These are phyloP conservation scores for Trichoderma simmonsii DNA, from an alignment of 2,329 filamentous ascomycete genomes.

Conservation along the genomic window DNA sequence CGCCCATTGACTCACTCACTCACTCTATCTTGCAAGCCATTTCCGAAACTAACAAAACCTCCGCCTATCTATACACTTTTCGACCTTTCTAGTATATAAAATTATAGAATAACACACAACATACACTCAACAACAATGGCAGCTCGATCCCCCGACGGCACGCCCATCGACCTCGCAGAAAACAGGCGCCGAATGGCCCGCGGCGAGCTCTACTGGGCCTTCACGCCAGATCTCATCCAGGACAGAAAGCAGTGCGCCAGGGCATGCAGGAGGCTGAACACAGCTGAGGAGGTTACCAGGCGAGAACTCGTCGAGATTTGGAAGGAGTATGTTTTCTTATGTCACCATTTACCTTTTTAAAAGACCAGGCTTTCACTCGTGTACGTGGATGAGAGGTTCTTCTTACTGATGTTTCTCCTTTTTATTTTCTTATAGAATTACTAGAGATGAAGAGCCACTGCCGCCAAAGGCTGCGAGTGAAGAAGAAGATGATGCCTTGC, in stretches of 20 bases:
- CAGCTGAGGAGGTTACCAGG: conserved; percentile 52
- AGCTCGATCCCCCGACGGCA: conserved; percentile 11
- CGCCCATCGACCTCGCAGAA: conserved; percentile 39
- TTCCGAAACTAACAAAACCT: too few relatives aligned
- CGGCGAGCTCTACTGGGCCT: conserved; percentile 70
- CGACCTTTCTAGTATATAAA: not conserved
- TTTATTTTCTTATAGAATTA: not conserved
- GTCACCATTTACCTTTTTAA: not conserved
- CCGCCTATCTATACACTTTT: not conserved
- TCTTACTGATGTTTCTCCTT: not conserved
- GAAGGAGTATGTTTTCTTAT: conserved; percentile 68
- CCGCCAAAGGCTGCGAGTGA: conserved; percentile 54
- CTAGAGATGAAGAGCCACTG: conserved; percentile 55
- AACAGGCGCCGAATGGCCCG: conserved; percentile 55
- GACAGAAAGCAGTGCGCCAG: conserved; percentile 57
- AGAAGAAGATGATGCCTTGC: conserved; percentile 60
- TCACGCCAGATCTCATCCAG: conserved; percentile 62
- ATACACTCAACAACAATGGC: not conserved
- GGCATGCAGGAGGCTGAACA: conserved; percentile 63
- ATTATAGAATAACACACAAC: not conserved
- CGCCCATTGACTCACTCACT: not conserved
- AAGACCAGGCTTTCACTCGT: not conserved
- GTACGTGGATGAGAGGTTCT: not conserved
- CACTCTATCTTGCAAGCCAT: not conserved
- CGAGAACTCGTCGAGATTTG: conserved; percentile 63